Evolutionary conservation across 2,329 filamentous ascomycete species (phyloP).

Genomic region (Cladophialophora carrionii): DNA sequence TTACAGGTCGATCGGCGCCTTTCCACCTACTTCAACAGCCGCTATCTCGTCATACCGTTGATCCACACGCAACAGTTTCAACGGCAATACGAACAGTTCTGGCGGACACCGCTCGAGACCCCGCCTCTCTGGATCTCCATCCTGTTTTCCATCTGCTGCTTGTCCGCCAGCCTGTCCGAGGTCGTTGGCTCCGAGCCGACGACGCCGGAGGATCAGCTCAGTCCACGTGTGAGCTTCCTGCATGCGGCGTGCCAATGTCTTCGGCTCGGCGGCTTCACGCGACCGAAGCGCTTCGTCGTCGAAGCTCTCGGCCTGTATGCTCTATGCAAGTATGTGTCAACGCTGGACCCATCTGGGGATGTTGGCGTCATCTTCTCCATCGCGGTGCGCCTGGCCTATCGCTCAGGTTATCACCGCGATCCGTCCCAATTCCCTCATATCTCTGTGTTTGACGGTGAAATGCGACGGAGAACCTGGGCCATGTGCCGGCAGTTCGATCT

Average conservation of each 20-base stretch:
- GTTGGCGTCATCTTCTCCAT: conserved; percentile 59
- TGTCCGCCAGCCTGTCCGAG: conserved; percentile 32
- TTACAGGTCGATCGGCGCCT: conserved; percentile 34
- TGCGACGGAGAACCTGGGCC: conserved; percentile 50
- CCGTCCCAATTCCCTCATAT: conserved; percentile 55
- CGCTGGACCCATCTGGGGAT: conserved; percentile 58
- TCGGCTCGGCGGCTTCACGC: conserved; percentile 50
- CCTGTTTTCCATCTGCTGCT: conserved; percentile 56
- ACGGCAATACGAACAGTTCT: conserved; percentile 57
- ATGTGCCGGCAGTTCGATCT: conserved; percentile 60
- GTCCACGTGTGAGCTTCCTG: conserved; percentile 45
- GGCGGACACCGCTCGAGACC: conserved; percentile 54
- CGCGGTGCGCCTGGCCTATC: conserved; percentile 62
- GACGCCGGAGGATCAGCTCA: conserved; percentile 53
- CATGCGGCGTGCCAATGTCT: conserved; percentile 56
- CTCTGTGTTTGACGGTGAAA: conserved; percentile 61
- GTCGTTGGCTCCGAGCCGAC: conserved; percentile 34
- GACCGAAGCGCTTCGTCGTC: conserved; percentile 36
- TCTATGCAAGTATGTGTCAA: conserved; percentile 57
- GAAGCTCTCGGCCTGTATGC: conserved; percentile 48
- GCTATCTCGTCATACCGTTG: conserved; percentile 33
- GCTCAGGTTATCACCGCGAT: conserved; percentile 65
- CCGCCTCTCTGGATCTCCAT: conserved; percentile 57
- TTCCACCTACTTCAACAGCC: conserved; percentile 36
- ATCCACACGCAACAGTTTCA: conserved; percentile 34